Evolutionary conservation across 192 early-diverging fungal genomes (phyloP), one percentile per base, ranked within the genome.

Genomic region (Backusella mclennaniae): DNA sequence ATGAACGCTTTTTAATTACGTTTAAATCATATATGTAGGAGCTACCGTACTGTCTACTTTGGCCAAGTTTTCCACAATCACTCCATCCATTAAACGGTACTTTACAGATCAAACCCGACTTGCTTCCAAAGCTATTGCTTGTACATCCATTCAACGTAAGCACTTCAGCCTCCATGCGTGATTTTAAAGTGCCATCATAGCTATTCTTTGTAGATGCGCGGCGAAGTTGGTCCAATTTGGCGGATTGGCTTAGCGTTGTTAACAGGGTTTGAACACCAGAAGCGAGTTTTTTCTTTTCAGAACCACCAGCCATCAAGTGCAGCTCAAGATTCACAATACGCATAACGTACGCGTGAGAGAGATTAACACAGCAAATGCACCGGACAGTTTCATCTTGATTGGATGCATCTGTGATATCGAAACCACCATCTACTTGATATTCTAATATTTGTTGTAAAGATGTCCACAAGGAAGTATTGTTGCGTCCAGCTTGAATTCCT

Each of bases 391-490:
- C 0, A 9, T 67, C 63, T 31, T 75, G 23, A 5, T 39, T 21
- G 31, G 74, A 49, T 23, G 7, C 36, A 41, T 5, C 41, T 46
- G 44, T 11, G 29, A 17, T 31, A 17, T 46, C 39, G 8, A 68
- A 68, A 1, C 35, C 35, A 38, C 31, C 29, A 11, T 63, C 44
- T 46, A 49, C 4, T 2, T 39, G 21, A 15, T 82, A 73, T 19
- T 80, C 31, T 74, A 85, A 49, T 26, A 89, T 80, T 35, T 74
- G 69, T 6, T 67, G 74, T 1, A 89, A 69, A 33, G 67, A 78
- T 23, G 80, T 72, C 88, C 88, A 89, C 33, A 89, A 80, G 9
- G 63, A 56, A 12, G 79, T 77, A 33, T 87, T 80, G 23, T 77
- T 81, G 29, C 83, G 82, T 36, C 80, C 56, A 36, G 73, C 69